These are phyloP conservation scores for Endoconidiophora laricicola DNA, from an alignment of 2,329 filamentous ascomycete species.

Conservation along the genomic window DNA sequence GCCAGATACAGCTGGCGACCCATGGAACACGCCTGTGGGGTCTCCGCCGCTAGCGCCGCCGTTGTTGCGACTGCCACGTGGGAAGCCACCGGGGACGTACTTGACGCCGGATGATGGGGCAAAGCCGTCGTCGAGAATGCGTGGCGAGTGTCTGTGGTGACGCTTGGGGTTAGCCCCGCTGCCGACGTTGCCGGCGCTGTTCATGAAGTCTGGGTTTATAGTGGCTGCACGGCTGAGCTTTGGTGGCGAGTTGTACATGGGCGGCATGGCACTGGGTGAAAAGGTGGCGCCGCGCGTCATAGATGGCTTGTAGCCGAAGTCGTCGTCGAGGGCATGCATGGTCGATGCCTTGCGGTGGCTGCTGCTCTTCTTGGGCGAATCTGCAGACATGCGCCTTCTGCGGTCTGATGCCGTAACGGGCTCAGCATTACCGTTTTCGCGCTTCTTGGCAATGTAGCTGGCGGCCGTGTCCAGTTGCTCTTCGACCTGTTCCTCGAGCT, in stretches of 20 bases:
- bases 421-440: not conserved
- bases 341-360: not conserved
- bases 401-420: not conserved
- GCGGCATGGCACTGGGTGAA: not conserved
- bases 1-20: too few relatives aligned
- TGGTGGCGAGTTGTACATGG: not conserved
- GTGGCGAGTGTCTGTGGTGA: not conserved
- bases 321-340: not conserved
- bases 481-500: not conserved
- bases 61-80: not conserved
- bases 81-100: not conserved
- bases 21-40: too few relatives aligned
- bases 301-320: not conserved
- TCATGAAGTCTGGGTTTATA: not conserved
- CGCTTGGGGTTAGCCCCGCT: too few relatives aligned
- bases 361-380: conserved; percentile 1
- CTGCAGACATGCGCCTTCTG: conserved; percentile 1
- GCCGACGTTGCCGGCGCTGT: not conserved
- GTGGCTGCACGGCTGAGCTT: not conserved
- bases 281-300: conserved; percentile 1
- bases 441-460: not conserved
- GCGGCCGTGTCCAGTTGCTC: not conserved
- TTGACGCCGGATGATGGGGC: too few relatives aligned
- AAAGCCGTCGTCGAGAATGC: not conserved
- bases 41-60: not conserved